Evolutionary conservation across 208 protist genomes (phyloP).

Genomic region (Trypanosoma vivax): DNA sequence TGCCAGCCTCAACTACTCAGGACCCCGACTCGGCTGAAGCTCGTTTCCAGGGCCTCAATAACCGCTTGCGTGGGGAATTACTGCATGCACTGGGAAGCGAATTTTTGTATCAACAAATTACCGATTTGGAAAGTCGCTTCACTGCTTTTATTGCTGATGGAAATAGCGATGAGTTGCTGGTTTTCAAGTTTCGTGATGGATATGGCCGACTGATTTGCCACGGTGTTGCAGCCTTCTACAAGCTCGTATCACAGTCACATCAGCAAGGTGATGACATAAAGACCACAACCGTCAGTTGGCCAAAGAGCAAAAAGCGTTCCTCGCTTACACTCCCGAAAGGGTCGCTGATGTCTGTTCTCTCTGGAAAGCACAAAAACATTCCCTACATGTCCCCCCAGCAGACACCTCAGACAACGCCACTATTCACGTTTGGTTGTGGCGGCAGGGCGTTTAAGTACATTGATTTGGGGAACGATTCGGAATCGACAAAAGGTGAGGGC

Average conservation of each 20-base stretch:
- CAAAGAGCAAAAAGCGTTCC: constrained; percentile 36
- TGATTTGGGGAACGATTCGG: neutral
- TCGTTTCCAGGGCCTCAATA: constrained; percentile 66
- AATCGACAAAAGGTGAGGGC: too few species aligned
- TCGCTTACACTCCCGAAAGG: constrained; percentile 36
- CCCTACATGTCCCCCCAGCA: constrained; percentile 27
- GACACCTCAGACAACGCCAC: constrained; percentile 34
- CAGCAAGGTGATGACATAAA: constrained; percentile 47
- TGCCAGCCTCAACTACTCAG: constrained; percentile 8
- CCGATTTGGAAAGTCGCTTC: constrained; percentile 73
- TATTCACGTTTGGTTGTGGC: constrained; percentile 4
- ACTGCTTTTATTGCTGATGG: constrained; percentile 36
- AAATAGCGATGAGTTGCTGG: constrained; percentile 39
- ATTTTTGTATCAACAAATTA: constrained; percentile 71
- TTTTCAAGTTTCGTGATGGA: constrained; percentile 75
- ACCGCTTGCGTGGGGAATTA: constrained; percentile 66
- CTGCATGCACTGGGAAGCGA: constrained; percentile 78
- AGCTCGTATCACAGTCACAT: constrained; percentile 55
- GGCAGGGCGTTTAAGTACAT: neutral
- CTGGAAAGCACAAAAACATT: constrained; percentile 38
- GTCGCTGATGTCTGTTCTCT: constrained; percentile 56
- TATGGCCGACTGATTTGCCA: constrained; percentile 84
- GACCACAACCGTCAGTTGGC: constrained; percentile 62
- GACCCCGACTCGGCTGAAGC: constrained; percentile 59
- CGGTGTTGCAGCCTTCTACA: constrained; percentile 78